Evolutionary conservation across 139 green algal species (phyloP).

Genomic region (Volvox africanus): DNA sequence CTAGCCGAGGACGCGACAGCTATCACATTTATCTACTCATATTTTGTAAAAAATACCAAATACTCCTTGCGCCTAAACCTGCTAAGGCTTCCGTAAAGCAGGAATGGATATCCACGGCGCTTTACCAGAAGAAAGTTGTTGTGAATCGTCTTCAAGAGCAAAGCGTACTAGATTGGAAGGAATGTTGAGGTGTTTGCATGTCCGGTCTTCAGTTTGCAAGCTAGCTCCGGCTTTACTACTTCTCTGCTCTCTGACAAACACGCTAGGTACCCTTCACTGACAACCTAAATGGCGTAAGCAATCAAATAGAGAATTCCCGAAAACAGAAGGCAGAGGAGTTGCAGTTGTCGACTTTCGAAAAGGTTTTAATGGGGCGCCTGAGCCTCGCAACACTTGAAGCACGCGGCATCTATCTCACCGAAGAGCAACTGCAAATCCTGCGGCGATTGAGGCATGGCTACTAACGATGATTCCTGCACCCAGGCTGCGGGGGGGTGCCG

Average conservation of each 20-base stretch:
- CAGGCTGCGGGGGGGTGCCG: no score
- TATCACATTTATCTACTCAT: no score
- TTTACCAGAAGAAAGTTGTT: background rate
- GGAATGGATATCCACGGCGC: no score
- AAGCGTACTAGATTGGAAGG: background rate
- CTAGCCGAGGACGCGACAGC: no score
- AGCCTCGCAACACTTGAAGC: background rate
- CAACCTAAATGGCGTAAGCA: background rate
- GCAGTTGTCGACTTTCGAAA: constrained; percentile 16
- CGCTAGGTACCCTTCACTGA: background rate
- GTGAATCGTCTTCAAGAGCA: background rate
- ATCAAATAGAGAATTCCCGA: background rate
- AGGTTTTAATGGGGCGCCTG: background rate
- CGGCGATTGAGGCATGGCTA: background rate
- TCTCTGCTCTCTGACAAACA: background rate
- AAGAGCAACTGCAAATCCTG: constrained; percentile 3
- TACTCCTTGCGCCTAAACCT: no score
- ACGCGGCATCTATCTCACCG: constrained; percentile 5
- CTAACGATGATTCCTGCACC: background rate
- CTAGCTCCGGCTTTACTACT: no score
- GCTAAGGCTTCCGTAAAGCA: no score
- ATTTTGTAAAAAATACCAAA: no score
- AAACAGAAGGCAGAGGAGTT: constrained; percentile 5
- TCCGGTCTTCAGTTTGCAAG: background rate
- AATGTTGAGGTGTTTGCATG: background rate